Base-by-base conservation (phyloP, 2,329 filamentous ascomycete genomes). In the Fusarium haematococcum region DNA sequence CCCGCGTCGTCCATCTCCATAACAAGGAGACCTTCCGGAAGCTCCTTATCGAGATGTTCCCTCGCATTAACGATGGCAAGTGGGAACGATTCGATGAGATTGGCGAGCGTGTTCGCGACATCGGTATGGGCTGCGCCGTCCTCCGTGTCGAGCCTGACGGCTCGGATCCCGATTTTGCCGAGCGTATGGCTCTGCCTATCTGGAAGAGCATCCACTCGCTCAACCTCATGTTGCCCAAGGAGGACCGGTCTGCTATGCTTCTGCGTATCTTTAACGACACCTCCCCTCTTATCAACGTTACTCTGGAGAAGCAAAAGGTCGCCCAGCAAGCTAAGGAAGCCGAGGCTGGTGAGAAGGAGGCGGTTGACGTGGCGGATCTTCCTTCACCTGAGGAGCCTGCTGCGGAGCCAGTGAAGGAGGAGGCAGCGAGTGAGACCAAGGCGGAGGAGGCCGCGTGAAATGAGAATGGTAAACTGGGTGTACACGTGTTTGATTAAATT, bases 181-280 rank as follows among this genome's bases (percentile, higher is more conserved):
- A 98, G 85, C 88, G 90, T 30, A 95, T 98, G 90, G 94, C 96
- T 2, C 88, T 99, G 20, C 97, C 97, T 5, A 86, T 99, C 32
- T 99, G 97, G 97, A 93, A 97, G 84, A 97, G 95, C 81, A 90
- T 97, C 70, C 92, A 95, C 77, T 96, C 93, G 23, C 88, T 98
- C 68, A 99, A 99, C 82, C 90, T 99, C 63, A 99, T 99, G 97
- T 88, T 99, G 80, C 96, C 97, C 59, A 99, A 99, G 86, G 97
- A 99, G 82, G 97, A 99, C 75, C 91, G 97, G 18, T 92, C 91
- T 27, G 97, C 97, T 1, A 97, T 98, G 94, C 86, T 98, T 77
- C 87, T 98, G 73, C 89, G 97, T 25, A 88, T 99, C 70, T 99
- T 93, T 85, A 97, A 98, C 81, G 96, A 98, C 77, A 93, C 93